phyloP scores from a whole-genome alignment of 179 eudicot species.

The Amaranthus tricolor region DNA sequence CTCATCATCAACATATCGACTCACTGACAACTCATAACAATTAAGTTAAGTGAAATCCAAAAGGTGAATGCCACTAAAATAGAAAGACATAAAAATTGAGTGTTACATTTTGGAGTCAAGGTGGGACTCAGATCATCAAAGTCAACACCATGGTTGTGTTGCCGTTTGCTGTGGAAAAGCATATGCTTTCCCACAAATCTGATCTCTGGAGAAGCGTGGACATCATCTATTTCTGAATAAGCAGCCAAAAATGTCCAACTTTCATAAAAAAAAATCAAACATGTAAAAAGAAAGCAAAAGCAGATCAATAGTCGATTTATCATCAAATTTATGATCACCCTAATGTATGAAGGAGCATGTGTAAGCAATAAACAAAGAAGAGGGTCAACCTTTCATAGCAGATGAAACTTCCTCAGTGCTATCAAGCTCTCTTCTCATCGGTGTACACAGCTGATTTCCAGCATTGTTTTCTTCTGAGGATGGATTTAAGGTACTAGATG shows the following conservation, averaged over 20 bases:
- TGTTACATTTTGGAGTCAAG: slow-evolving; percentile 43
- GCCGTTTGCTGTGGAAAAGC: slow-evolving; percentile 33
- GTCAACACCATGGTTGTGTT: slow-evolving; percentile 29
- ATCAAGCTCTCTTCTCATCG: slow-evolving; percentile 39
- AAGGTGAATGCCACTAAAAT: background rate
- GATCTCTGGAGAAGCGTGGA: slow-evolving; percentile 37
- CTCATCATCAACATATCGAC: slow-evolving; percentile 30
- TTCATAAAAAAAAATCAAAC: slow-evolving; percentile 12
- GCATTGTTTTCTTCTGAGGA: slow-evolving; percentile 34
- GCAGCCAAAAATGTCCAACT: slow-evolving; percentile 18
- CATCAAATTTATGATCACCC: background rate
- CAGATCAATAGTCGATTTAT: background rate
- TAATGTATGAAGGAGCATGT: background rate
- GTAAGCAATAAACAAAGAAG: slow-evolving; percentile 4
- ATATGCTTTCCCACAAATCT: slow-evolving; percentile 23
- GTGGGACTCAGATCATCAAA: slow-evolving; percentile 35
- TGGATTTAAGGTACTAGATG: slow-evolving; percentile 27
- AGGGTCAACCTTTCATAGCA: slow-evolving; percentile 38
- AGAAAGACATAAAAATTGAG: slow-evolving; percentile 12
- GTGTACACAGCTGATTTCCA: slow-evolving; percentile 29
- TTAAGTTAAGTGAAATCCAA: background rate
- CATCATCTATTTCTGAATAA: slow-evolving; percentile 27
- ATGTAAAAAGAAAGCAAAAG: background rate
- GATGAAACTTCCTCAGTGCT: slow-evolving; percentile 47
- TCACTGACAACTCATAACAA: slow-evolving; percentile 35